A percentile compares a stretch with the other conserved stretches of the same genome.
These are phyloP conservation scores for Phanerochaete sordida DNA, from an alignment of 768 basidiomycete genomes.

Conservation along the genomic window DNA sequence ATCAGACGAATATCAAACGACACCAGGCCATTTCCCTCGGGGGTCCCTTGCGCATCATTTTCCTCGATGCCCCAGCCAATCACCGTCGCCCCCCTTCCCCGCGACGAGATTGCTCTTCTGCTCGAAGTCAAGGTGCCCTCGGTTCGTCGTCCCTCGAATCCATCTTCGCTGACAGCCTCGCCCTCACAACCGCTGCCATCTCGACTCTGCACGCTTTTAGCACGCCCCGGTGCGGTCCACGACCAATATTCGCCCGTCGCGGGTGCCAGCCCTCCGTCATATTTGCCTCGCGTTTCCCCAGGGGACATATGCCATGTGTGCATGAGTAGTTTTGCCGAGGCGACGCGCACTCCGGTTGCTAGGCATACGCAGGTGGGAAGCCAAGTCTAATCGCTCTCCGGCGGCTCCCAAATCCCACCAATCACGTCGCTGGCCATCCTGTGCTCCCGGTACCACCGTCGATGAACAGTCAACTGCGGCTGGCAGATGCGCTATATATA, in stretches of 20 bases:
- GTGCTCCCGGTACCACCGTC: too few relatives aligned
- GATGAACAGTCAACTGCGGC: background rate
- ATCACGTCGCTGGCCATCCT: background rate
- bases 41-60: background rate
- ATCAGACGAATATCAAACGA: slow-evolving; percentile 12
- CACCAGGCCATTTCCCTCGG: background rate
- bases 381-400: background rate
- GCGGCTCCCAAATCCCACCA: background rate
- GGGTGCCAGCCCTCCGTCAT: background rate
- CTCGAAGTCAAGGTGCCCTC: background rate
- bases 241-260: background rate
- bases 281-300: background rate
- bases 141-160: background rate
- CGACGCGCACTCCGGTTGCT: background rate
- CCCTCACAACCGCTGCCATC: slow-evolving; percentile 12
- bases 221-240: background rate
- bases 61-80: slow-evolving; percentile 1
- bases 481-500: background rate
- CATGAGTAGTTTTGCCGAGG: background rate
- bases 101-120: background rate
- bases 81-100: background rate
- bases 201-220: slow-evolving; percentile 1
- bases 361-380: background rate
- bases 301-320: too few relatives aligned
- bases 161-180: background rate